Base-by-base conservation (phyloP, 2,329 filamentous ascomycete species). In the Hypoxylon sp. region DNA sequence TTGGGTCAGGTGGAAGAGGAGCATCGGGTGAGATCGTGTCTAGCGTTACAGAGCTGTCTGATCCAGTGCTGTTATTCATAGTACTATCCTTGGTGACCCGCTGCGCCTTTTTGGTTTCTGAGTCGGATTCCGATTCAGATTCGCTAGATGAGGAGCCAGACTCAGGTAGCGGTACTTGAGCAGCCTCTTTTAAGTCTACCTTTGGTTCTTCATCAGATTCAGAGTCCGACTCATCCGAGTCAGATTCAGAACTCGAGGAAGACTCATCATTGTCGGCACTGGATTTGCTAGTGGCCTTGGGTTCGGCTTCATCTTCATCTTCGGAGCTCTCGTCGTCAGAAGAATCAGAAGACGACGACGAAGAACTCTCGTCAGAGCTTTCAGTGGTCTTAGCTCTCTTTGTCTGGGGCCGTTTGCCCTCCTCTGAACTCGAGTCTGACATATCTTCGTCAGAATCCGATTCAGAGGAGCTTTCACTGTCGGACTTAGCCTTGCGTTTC, bases 1-100 rank as follows among this genome's bases (percentile, higher is more conserved):
- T 67, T n/a, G 85, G 85, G 73, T 87, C 82, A 2, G 87, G 86
- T 11, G 87, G 87, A 50, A 88, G 82, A 31, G 87, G 86, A 0
- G 76, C 72, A 42, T 84, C 83, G 64, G 86, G 86, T 9, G 88
- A 87, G 58, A 82, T 82, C 74, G 84, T 83, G 73, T 84, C 84
- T 48, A 89, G 75, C 3, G 87, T 90, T 10, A 81, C 79, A 14
- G 81, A 81, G 17, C 78, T 80, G 62, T 84, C 82, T 2, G 81
- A 83, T 11, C 71, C 79, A 22, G 71, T 71, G 8, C 74, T 72
- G 17, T 75, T 73, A n/a, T 75, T 75, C 58, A 74, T 76, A 48
- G 58, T 44, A 5, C 70, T 68, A 35, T 73, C 70, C 22, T 79
- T 73, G 26, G 66, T 51, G 3, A 70, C 72, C 19, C 44, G 56